A percentile compares a stretch with the other conserved stretches of the same genome.
Conservation (phyloP, 148 eudicot species). For the Amaranthus hypochondriacus region DNA sequence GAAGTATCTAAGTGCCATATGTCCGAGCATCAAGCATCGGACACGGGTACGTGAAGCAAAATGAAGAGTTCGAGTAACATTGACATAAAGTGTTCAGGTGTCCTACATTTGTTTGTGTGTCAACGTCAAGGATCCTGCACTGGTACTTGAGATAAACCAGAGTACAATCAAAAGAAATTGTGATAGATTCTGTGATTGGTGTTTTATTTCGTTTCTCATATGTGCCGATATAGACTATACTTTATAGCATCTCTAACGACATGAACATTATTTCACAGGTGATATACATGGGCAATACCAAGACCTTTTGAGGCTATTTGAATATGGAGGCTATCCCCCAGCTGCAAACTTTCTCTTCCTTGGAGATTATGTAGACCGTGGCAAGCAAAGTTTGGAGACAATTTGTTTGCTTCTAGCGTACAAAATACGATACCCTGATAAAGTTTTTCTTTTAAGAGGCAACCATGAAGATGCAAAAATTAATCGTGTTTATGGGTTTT, state of each 20-base stretch:
- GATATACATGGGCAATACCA: slow-evolving; percentile 91
- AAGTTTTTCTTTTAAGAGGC: slow-evolving; percentile 71
- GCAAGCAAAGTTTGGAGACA: slow-evolving; percentile 90
- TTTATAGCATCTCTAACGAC: slow-evolving; percentile 18
- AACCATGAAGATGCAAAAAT: slow-evolving; percentile 96
- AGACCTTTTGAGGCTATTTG: slow-evolving; percentile 77
- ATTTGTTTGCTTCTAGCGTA: slow-evolving; percentile 82
- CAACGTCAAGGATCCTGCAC: no score
- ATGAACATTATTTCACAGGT: slow-evolving; percentile 37
- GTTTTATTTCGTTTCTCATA: background rate
- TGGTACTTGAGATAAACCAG: no score
- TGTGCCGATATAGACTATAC: background rate
- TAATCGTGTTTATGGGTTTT: slow-evolving; percentile 80
- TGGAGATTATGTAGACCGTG: slow-evolving; percentile 89
- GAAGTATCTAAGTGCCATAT: no score
- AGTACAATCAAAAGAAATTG: no score
- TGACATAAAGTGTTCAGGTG: no score
- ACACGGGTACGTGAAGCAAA: no score
- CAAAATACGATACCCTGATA: slow-evolving; percentile 76
- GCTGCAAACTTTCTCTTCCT: slow-evolving; percentile 78
- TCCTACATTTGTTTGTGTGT: no score
- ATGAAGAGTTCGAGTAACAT: no score
- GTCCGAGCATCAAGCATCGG: no score
- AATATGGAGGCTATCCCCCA: slow-evolving; percentile 83
- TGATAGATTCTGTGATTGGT: background rate